phyloP scores from a whole-genome alignment of 768 basidiomycete genomes.

The Pisolithus tinctorius region DNA sequence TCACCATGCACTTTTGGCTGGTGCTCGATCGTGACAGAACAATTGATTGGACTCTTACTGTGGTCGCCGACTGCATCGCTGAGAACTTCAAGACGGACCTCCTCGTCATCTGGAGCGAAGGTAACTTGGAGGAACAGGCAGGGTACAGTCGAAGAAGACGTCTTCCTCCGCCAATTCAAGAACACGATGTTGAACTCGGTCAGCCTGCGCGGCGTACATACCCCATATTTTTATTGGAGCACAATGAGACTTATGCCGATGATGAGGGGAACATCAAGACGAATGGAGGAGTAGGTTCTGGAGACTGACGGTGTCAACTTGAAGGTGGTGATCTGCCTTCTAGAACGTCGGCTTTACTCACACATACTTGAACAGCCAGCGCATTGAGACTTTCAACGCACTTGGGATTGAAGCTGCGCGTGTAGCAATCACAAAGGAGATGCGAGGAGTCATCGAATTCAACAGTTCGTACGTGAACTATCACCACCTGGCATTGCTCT shows the following conservation, averaged over 20 bases:
- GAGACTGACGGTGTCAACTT: constrained; percentile 98
- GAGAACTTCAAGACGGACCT: constrained; percentile 93
- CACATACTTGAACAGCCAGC: no score
- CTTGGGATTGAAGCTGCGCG: constrained; percentile 97
- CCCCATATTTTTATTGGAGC: no score
- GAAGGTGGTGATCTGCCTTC: no score
- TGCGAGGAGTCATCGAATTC: constrained; percentile 95
- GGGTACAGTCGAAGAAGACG: constrained; percentile 80
- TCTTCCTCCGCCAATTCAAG: constrained; percentile 93
- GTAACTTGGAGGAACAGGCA: constrained; percentile 87
- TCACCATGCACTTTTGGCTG: constrained; percentile 94
- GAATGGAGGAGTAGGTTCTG: constrained; percentile 83
- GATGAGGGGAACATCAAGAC: constrained; percentile 60
- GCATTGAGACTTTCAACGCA: no score
- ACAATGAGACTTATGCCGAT: constrained; percentile 66
- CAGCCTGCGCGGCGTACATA: no score
- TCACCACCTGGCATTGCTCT: constrained; percentile 89
- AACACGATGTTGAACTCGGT: no score
- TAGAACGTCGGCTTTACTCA: no score
- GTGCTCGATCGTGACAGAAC: constrained; percentile 96
- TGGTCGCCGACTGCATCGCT: constrained; percentile 92
- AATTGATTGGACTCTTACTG: constrained; percentile 93
- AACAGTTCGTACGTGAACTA: constrained; percentile 99
- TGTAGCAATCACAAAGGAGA: constrained; percentile 87
- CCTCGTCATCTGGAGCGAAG: no score